Percentiles rank a stretch among this genome's conserved stretches.
These are phyloP conservation scores for Rhynchosporium agropyri DNA, from an alignment of 2,329 filamentous ascomycete genomes.

Conservation along the genomic window DNA sequence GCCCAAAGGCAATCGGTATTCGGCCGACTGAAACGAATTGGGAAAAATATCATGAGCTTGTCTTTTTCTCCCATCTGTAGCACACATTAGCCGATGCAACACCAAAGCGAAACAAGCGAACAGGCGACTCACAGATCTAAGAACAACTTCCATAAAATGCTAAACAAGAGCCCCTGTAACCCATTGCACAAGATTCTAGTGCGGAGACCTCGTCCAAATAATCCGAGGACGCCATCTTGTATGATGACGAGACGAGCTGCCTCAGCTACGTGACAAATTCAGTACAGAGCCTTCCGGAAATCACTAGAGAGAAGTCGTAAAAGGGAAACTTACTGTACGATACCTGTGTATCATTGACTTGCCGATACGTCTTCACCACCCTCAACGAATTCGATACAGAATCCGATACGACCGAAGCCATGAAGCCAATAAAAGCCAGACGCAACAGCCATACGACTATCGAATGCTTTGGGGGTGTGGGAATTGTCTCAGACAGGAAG, in stretches of 20 bases:
- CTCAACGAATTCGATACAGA: conserved; percentile 51
- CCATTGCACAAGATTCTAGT: conserved; percentile 54
- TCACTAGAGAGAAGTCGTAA: background rate
- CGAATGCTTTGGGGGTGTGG: conserved; percentile 47
- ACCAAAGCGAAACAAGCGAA: background rate
- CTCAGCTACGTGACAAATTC: conserved; percentile 42
- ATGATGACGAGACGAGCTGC: conserved; percentile 47
- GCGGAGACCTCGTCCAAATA: conserved; percentile 51
- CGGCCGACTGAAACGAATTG: too few species aligned
- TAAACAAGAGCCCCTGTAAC: conserved; percentile 51
- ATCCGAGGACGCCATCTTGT: conserved; percentile 48
- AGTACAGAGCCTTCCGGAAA: background rate
- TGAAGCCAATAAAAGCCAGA: conserved; percentile 49
- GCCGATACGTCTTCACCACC: conserved; percentile 53
- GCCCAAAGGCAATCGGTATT: too few species aligned
- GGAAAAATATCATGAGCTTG: conserved; percentile 13
- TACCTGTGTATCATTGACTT: conserved; percentile 52
- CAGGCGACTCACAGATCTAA: conserved; percentile 48
- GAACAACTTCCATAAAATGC: conserved; percentile 54
- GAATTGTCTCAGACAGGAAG: conserved; percentile 45
- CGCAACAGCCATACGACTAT: conserved; percentile 49
- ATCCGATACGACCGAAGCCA: conserved; percentile 50
- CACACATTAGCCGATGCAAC: background rate
- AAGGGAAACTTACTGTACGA: conserved; percentile 46
- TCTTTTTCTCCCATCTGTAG: conserved; percentile 23